Percentiles rank a stretch among this genome's conserved stretches.
phyloP scores from a whole-genome alignment of 495 filamentous ascomycete genomes.

The Podospora pseudocomata region DNA sequence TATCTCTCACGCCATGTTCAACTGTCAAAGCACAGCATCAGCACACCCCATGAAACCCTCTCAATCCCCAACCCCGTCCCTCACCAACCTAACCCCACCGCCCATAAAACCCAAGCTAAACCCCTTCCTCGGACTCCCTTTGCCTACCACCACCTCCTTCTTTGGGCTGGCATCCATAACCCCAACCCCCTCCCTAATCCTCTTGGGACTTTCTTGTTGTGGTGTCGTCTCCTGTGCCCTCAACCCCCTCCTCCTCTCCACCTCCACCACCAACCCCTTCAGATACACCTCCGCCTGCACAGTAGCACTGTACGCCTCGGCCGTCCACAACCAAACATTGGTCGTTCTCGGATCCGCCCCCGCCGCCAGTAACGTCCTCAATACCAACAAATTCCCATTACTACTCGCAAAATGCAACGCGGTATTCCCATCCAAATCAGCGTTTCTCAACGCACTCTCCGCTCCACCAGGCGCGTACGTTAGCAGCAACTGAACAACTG shows the following conservation, averaged over 20 bases:
- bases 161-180: neutral
- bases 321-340: constrained; percentile 70
- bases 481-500: constrained; percentile 56
- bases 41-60: too few species aligned
- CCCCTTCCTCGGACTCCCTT: neutral
- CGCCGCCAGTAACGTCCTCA: constrained; percentile 61
- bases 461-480: constrained; percentile 49
- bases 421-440: constrained; percentile 69
- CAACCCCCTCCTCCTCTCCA: constrained; percentile 38
- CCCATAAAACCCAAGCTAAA: neutral
- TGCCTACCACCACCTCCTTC: neutral
- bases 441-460: constrained; percentile 43
- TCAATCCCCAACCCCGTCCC: constrained; percentile 22
- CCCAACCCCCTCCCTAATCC: constrained; percentile 28
- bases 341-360: constrained; percentile 61
- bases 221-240: constrained; percentile 17
- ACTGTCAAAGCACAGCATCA: too few species aligned
- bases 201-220: constrained; percentile 17
- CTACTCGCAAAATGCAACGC: constrained; percentile 66
- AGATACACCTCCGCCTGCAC: constrained; percentile 75
- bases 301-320: constrained; percentile 67
- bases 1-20: too few species aligned
- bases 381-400: constrained; percentile 67
- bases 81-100: constrained; percentile 17
- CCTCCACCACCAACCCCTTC: constrained; percentile 58